Evolutionary conservation across 2,329 filamentous ascomycete species (phyloP), one percentile per base, ranked within the genome.

Genomic region (Trichoderma afroharzianum): DNA sequence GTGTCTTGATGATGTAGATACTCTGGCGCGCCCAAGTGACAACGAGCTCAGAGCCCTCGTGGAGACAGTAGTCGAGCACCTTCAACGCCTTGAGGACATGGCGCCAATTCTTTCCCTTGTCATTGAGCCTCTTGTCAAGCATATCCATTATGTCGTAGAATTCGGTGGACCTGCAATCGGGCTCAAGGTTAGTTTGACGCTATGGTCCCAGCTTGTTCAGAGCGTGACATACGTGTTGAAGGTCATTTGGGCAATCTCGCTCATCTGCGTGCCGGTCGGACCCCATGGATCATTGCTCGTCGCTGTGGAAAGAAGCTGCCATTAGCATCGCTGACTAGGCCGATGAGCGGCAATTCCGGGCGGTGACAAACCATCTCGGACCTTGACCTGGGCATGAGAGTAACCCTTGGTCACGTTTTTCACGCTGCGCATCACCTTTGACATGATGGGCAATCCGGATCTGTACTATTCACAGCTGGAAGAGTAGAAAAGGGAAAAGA

Each of bases 81-180:
- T 99, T 99, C 76, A 99, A 86, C 55, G 96, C 97, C 83, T 99
- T 99, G 72, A 99, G 85, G 14, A 99, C 96, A 81, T 99, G 96
- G 77, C 96, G 91, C 96, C 96, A 99, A 81, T 99, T 99, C 87
- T 98, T 99, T 79, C 96, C 96, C 83, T 99, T 98, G 83, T 99
- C 96, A 78, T 99, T 99, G 79, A 99, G 85, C 76, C 96, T 92
- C 86, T 98, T 98, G 84, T 99, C 96, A 76, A 99, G 87, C 94
- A 99, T 99, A 82, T 99, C 96, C 92, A 99, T 97, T 78, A 99
- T 98, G 81, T 99, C 95, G 85, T 97, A 97, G 85, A 99, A 99
- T 81, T 98, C 96, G 82, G 92, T 95, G 43, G 94, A 95, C 80
- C 95, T 97, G 75, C 55, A 72, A 36, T 59, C 14, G 36, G 18